Evolutionary conservation across 768 basidiomycete genomes (phyloP), one percentile per base, ranked within the genome.

Genomic region (Amanita brunnescens): DNA sequence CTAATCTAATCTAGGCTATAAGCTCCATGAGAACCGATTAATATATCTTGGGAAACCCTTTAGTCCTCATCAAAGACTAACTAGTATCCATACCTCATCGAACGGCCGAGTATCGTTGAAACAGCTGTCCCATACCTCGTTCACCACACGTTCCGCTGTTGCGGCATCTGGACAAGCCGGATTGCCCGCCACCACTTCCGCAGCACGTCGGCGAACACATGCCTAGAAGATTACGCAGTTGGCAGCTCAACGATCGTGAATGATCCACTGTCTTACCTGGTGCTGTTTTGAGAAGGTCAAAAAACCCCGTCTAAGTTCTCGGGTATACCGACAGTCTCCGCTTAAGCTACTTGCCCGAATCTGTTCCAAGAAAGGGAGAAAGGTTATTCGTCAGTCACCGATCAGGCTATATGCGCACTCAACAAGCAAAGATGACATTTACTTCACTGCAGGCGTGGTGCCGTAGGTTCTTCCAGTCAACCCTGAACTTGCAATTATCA

Each of bases 391-490:
- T 43, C 46, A 45, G 47, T 56, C 7, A 37, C 33, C 33, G 24
- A n/a, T 40, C n/a, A 5, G 12, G 41, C 20, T 33, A 52, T 14
- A 41, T 12, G 23, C n/a, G 34, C 24, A 37, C 30, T 40, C 35
- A 42, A n/a, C n/a, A n/a, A n/a, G n/a, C n/a, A n/a, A n/a, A n/a
- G 18, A 54, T n/a, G 43, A 46, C 21, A 70, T 82, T 60, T 57
- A 95, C 95, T 80, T 98, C 95, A 61, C 88, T 92, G 65, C 96
- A 99, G 2, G 95, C 96, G 63, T 96, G 92, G 70, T 96, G 93
- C 52, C 91, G 71, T 51, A 98, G 63, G 67, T 98, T 87, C 42
- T 66, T 67, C 93, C 91, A 96, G 64, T 96, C 83, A 1, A 96
- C 87, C 55, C 91, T 89, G 71, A 98, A 98, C 66, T 83, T 82